Percentiles rank a stretch among this genome's conserved stretches.
Conservation (phyloP, 148 eudicot genomes). For the Beta vulgaris region DNA sequence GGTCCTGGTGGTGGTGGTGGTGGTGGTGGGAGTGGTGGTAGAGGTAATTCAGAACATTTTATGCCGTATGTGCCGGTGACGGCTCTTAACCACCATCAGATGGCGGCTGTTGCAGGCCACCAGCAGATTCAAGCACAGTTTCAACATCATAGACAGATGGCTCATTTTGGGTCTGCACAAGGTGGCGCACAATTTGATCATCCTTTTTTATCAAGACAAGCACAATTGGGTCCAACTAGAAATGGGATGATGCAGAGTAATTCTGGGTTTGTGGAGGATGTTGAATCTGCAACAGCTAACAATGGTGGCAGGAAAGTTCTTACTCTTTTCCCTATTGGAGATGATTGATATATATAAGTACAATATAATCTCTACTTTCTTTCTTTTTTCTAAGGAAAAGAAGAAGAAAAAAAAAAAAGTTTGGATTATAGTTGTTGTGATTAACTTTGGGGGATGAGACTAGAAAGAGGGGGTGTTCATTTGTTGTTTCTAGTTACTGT, state of each 20-base stretch:
- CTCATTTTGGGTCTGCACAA: constrained; percentile 48
- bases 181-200: constrained; percentile 51
- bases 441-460: constrained; percentile 18
- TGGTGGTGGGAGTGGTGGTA: constrained; percentile 11
- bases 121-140: constrained; percentile 40
- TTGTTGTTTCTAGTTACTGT: constrained; percentile 18
- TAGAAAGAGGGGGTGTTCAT: no score
- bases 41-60: constrained; percentile 54
- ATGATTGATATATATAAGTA: no score
- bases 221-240: constrained; percentile 43
- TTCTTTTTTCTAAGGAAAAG: no score
- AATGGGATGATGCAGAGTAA: constrained; percentile 43
- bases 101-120: constrained; percentile 29
- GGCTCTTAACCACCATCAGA: constrained; percentile 52
- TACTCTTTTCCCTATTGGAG: constrained; percentile 76
- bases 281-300: constrained; percentile 49
- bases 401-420: not conserved
- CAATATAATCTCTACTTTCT: no score
- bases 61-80: constrained; percentile 57
- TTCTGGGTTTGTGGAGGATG: constrained; percentile 60
- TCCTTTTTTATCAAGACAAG: constrained; percentile 52
- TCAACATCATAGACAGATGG: constrained; percentile 53
- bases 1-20: constrained; percentile 23
- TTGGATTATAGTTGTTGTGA: constrained; percentile 22
- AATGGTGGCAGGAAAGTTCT: constrained; percentile 59